These are phyloP conservation scores for Chenopodium album DNA, from an alignment of 148 eudicot species.

Conservation along the genomic window DNA sequence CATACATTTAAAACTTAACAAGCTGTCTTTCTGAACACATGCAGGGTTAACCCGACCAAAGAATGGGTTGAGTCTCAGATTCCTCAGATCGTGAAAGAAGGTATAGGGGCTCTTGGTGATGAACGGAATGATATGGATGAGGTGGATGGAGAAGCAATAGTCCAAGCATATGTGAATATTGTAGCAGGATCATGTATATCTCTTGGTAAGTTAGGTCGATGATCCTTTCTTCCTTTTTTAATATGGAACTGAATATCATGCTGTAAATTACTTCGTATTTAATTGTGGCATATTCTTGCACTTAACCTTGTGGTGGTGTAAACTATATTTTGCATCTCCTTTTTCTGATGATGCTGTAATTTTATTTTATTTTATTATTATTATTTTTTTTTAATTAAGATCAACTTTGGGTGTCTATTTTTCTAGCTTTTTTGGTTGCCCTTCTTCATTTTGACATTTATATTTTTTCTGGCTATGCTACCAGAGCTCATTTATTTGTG, in stretches of 20 bases:
- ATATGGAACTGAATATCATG: neutral
- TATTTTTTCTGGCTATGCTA: neutral
- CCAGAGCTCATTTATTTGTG: no score
- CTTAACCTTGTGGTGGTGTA: neutral
- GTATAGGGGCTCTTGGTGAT: slow-evolving; percentile 55
- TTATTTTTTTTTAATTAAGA: no score
- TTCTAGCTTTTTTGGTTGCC: no score
- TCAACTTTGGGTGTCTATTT: no score
- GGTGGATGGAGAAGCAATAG: slow-evolving; percentile 73
- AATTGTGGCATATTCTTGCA: neutral
- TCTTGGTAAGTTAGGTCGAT: slow-evolving; percentile 58
- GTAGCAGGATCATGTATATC: slow-evolving; percentile 92
- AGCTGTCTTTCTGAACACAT: slow-evolving; percentile 5
- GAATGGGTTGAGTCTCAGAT: slow-evolving; percentile 93
- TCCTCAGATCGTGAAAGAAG: slow-evolving; percentile 68
- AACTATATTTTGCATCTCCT: neutral
- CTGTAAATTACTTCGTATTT: neutral
- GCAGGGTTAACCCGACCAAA: slow-evolving; percentile 72
- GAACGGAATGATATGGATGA: slow-evolving; percentile 63
- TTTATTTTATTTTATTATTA: no score
- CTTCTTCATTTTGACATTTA: neutral
- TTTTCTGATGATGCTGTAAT: no score
- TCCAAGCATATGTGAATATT: slow-evolving; percentile 89
- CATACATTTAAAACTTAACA: neutral
- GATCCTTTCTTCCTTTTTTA: neutral